Base-by-base conservation (phyloP, 2,329 filamentous ascomycete genomes). In the Dothideomycetidae sp. region DNA sequence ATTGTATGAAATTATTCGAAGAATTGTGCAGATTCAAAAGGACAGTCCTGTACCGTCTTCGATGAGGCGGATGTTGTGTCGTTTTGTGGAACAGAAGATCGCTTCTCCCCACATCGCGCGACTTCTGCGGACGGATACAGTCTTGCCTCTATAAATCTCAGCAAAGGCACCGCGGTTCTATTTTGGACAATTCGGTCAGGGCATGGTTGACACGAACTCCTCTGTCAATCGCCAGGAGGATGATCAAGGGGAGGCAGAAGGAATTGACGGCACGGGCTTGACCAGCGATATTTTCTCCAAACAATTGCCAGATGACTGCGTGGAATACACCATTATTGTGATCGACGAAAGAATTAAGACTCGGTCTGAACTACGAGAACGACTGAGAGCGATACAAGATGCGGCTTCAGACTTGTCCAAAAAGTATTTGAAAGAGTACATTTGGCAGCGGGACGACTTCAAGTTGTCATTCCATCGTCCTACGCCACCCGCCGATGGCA, bases 401-500 rank as follows among this genome's bases (percentile, higher is more conserved):
- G 69, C 74, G 1, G 76, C 81, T 1, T 60, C 69, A 2, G 66
- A 74, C 17, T 58, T 90, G n/a, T 63, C 62, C 16, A 73, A 73
- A 30, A 63, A 68, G 2, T 60, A 84, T 5, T 67, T 88, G n/a
- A 77, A 73, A 47, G 78, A 82, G 43, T 93, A 94, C 50, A 93
- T 98, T 44, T 98, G 90, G 90, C 90, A 98, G 55, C 74, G 85
- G 10, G 85, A 93, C 37, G 62, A 67, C 0, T 37, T 98, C 45
- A 69, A 67, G n/a, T 61, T 93, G 4, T 71, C 79, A 12, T 56
- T 74, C 16, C 46, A 47, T 10, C 32, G 31, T 16, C 31, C 41
- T 10, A 11, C 32, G 9, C 19, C 16, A 10, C 10, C 29, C 4
- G 10, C 30, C 10, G 21, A 32, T 11, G 2, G 35, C n/a, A 23